Conservation (phyloP, 163 green algal genomes). For the Volvox carteri region DNA sequence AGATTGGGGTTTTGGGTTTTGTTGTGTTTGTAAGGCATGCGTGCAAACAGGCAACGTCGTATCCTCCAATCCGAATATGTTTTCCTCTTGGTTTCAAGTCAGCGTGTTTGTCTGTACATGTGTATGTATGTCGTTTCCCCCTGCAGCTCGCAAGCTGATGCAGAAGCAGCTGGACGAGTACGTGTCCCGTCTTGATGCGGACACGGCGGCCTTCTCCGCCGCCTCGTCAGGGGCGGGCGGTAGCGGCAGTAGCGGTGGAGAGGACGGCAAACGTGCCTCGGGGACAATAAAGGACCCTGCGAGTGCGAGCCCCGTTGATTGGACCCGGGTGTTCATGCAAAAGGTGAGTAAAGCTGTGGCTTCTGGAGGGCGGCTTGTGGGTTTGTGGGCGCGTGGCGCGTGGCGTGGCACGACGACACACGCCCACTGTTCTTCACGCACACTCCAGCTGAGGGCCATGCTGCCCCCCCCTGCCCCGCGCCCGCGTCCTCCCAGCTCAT, state of each 20-base stretch:
- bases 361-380: too few relatives aligned
- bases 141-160: slow-evolving; percentile 44
- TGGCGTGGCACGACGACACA: background rate
- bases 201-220: background rate
- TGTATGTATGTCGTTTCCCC: background rate
- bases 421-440: background rate
- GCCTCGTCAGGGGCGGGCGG: background rate
- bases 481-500: background rate
- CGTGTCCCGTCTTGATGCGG: slow-evolving; percentile 6
- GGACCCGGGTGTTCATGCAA: slow-evolving; percentile 50
- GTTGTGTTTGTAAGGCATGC: too few relatives aligned
- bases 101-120: background rate
- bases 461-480: too few relatives aligned
- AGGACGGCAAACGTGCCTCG: background rate
- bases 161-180: slow-evolving; percentile 52
- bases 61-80: too few relatives aligned
- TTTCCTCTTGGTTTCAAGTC: too few relatives aligned
- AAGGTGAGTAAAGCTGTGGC: slow-evolving; percentile 33
- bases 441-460: too few relatives aligned
- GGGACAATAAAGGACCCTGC: background rate
- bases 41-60: too few relatives aligned
- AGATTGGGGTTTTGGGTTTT: too few relatives aligned
- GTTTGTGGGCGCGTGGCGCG: too few relatives aligned
- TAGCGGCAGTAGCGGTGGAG: too few relatives aligned
- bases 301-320: slow-evolving; percentile 1